phyloP scores from a whole-genome alignment of 2,329 filamentous ascomycete genomes.

The Neobulgaria alba region DNA sequence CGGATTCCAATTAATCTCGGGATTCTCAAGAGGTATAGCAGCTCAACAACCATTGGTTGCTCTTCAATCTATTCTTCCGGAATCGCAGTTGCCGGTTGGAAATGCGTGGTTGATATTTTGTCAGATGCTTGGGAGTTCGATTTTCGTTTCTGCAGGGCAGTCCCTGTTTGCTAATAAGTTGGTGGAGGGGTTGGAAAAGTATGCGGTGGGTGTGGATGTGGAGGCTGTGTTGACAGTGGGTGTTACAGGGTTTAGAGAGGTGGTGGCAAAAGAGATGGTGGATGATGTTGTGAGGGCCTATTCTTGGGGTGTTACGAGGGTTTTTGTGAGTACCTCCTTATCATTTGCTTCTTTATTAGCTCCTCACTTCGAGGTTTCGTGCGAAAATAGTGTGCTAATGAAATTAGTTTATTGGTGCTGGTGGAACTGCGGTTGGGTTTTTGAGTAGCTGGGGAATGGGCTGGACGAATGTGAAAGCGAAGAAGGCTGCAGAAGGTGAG shows the following conservation, averaged over 20 bases:
- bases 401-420: no score
- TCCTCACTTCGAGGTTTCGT: no score
- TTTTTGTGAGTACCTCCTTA: conserved; percentile 9
- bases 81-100: conserved; percentile 26
- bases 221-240: conserved; percentile 32
- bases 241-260: conserved; percentile 31
- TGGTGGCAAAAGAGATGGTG: conserved; percentile 29
- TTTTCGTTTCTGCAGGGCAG: conserved; percentile 27
- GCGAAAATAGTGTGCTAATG: no score
- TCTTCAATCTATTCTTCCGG: conserved; percentile 27
- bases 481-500: no score
- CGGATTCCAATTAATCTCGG: not conserved
- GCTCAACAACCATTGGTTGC: conserved; percentile 28
- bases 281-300: conserved; percentile 34
- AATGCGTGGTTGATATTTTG: conserved; percentile 30
- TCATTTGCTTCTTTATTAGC: no score
- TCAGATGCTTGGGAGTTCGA: conserved; percentile 26
- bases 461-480: conserved; percentile 10
- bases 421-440: conserved; percentile 6
- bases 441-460: conserved; percentile 11
- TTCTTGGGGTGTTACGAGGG: conserved; percentile 24
- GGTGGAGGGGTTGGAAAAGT: conserved; percentile 25
- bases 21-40: not conserved
- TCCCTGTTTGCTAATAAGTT: conserved; percentile 25
- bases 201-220: conserved; percentile 29